phyloP scores from a whole-genome alignment of 108 stramenopile species.

The Stephanodiscus triporus region DNA sequence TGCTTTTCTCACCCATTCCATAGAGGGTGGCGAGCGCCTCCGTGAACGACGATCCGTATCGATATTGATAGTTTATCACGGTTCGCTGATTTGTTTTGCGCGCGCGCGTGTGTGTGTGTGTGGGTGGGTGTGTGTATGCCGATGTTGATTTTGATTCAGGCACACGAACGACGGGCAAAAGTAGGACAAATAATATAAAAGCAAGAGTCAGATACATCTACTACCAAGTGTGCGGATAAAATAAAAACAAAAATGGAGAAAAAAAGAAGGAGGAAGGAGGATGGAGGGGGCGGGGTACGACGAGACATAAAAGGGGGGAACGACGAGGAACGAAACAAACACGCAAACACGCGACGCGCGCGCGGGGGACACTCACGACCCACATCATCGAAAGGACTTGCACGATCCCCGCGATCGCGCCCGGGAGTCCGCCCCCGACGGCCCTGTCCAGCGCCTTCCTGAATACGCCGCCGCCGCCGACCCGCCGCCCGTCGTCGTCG shows the following conservation, averaged over 20 bases:
- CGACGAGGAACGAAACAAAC: no score
- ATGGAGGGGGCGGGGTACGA: neutral
- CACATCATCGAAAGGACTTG: constrained; percentile 91
- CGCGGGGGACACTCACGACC: constrained; percentile 40
- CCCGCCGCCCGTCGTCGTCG: neutral
- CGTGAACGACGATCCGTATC: constrained; percentile 86
- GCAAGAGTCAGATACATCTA: no score
- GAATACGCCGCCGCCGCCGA: constrained; percentile 6
- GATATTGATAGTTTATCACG: constrained; percentile 93
- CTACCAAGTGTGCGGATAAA: no score
- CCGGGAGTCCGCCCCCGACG: constrained; percentile 88
- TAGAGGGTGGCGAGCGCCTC: constrained; percentile 75
- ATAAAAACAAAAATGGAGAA: no score
- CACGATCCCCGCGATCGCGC: constrained; percentile 85
- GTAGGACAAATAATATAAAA: neutral
- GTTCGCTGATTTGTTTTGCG: constrained; percentile 69
- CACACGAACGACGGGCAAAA: neutral
- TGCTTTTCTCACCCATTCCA: constrained; percentile 2
- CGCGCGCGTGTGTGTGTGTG: no score
- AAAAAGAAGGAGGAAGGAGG: no score
- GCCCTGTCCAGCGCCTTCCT: constrained; percentile 65
- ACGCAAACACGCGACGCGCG: no score
- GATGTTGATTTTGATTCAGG: no score
- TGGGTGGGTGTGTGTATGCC: no score
- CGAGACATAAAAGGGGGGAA: neutral